Conservation (phyloP, 192 early-diverging fungal genomes). For the Chytriomyces sp. region DNA sequence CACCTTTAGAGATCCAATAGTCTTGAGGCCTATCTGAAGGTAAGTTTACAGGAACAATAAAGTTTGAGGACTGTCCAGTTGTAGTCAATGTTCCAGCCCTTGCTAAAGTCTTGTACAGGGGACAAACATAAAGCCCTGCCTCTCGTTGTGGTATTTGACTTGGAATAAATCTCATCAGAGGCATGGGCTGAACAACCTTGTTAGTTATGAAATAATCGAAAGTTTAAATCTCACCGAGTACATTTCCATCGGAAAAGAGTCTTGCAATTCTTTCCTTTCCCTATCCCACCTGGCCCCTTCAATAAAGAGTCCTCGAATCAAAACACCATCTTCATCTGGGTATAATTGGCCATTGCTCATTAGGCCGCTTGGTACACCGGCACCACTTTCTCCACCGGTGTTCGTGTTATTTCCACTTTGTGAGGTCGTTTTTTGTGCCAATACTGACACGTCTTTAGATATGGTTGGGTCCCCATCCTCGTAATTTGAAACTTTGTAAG, state of each 20-base stretch:
- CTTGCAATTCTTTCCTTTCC: slow-evolving; percentile 53
- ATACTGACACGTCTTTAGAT: slow-evolving; percentile 11
- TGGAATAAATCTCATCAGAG: slow-evolving; percentile 59
- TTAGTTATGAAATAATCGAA: slow-evolving; percentile 1
- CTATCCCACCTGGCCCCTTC: slow-evolving; percentile 65
- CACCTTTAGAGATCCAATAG: slow-evolving; percentile 66
- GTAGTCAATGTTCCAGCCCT: slow-evolving; percentile 63
- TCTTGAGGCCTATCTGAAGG: slow-evolving; percentile 56
- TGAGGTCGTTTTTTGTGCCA: slow-evolving; percentile 7
- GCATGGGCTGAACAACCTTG: slow-evolving; percentile 49
- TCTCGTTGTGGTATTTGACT: slow-evolving; percentile 42
- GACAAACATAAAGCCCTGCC: slow-evolving; percentile 47
- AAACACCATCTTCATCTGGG: slow-evolving; percentile 54
- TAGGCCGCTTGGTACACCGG: neutral
- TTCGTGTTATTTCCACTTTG: neutral
- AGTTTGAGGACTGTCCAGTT: slow-evolving; percentile 67
- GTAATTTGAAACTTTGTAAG: slow-evolving; percentile 50
- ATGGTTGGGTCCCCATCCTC: slow-evolving; percentile 41
- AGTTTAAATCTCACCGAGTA: slow-evolving; percentile 50
- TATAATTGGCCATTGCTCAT: slow-evolving; percentile 1
- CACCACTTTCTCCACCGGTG: neutral
- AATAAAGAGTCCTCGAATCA: slow-evolving; percentile 58
- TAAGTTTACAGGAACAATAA: slow-evolving; percentile 56
- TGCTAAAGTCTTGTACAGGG: slow-evolving; percentile 65
- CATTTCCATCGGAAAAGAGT: slow-evolving; percentile 70